Base-by-base conservation (phyloP, 2,329 filamentous ascomycete species). In the Fusarium humuli region DNA sequence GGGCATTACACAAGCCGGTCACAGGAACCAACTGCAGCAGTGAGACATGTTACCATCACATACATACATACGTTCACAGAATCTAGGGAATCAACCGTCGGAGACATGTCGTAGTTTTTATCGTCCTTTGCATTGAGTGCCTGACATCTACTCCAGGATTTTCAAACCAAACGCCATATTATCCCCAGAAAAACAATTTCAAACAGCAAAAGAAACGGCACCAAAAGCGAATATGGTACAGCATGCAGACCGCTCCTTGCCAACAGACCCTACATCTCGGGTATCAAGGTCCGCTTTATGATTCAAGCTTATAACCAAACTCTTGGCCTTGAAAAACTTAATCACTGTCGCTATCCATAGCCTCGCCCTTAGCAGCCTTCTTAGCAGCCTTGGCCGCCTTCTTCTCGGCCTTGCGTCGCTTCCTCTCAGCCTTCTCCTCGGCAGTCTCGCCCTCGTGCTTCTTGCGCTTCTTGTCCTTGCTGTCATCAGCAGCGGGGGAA, bases 361-460 rank as follows among this genome's bases (percentile, higher is more conserved):
- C 84, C 75, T 83, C 81, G 65, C 82, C 85, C 76, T 86, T 81
- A 67, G 81, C 80, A 42, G 83, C 83, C 77, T 87, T 88, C 82
- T 87, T 87, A 57, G 85, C 83, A 45, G 83, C 82, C 80, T 87
- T 87, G 73, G 84, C 83, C 3, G 85, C 85, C 80, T 87, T 88
- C 82, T 87, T 88, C 79, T 88, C 86, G 3, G 86, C 86, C 82
- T 88, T 88, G 77, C 85, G 82, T 73, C 84, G 83, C 82, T 88
- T 88, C 70, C 86, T 84, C 81, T 87, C 86, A 7, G 86, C 86
- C 81, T 87, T 88, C 80, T 90, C 90, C 77, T 93, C 90, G 27
- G 89, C 82, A 18, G 89, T 91, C 83, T 94, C 91, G 76, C 91
- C 91, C 37, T 93, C 91, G 79, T 93, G 91, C 86, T 94, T 96